These are phyloP conservation scores for Fusarium zealandicum DNA, from an alignment of 2,329 filamentous ascomycete genomes.

Conservation along the genomic window DNA sequence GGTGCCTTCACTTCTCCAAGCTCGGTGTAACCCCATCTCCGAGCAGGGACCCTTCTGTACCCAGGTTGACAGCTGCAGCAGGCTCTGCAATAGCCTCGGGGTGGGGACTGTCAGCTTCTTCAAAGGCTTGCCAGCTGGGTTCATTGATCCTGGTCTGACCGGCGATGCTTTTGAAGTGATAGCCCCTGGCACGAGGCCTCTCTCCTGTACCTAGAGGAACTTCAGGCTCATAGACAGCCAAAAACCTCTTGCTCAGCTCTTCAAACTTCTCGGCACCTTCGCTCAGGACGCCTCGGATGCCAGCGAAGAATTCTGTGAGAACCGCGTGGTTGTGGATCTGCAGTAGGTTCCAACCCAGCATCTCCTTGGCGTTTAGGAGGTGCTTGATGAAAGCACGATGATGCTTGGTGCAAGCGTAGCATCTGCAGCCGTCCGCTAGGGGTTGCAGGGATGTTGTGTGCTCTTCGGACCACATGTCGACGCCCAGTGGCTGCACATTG, in stretches of 20 bases:
- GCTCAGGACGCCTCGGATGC: slow-evolving; percentile 70
- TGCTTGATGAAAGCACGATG: slow-evolving; percentile 90
- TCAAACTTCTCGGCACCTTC: slow-evolving; percentile 67
- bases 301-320: slow-evolving; percentile 75
- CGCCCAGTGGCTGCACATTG: slow-evolving; percentile 63
- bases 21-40: slow-evolving; percentile 57
- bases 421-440: slow-evolving; percentile 70
- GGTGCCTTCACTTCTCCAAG: slow-evolving; percentile 56
- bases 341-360: slow-evolving; percentile 93
- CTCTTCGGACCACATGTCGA: slow-evolving; percentile 75
- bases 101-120: slow-evolving; percentile 28
- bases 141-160: slow-evolving; percentile 72
- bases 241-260: slow-evolving; percentile 53
- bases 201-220: slow-evolving; percentile 78
- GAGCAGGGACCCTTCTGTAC: slow-evolving; percentile 55
- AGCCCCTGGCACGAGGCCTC: slow-evolving; percentile 81
- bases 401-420: slow-evolving; percentile 84
- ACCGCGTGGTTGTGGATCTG: slow-evolving; percentile 89
- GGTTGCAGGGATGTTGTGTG: slow-evolving; percentile 70
- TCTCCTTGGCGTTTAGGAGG: slow-evolving; percentile 87
- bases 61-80: slow-evolving; percentile 25
- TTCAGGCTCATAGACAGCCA: slow-evolving; percentile 67
- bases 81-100: slow-evolving; percentile 29
- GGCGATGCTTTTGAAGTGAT: slow-evolving; percentile 78
- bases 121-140: slow-evolving; percentile 68